phyloP scores from a whole-genome alignment of 495 filamentous ascomycete genomes.

The Podospora fimiseda region DNA sequence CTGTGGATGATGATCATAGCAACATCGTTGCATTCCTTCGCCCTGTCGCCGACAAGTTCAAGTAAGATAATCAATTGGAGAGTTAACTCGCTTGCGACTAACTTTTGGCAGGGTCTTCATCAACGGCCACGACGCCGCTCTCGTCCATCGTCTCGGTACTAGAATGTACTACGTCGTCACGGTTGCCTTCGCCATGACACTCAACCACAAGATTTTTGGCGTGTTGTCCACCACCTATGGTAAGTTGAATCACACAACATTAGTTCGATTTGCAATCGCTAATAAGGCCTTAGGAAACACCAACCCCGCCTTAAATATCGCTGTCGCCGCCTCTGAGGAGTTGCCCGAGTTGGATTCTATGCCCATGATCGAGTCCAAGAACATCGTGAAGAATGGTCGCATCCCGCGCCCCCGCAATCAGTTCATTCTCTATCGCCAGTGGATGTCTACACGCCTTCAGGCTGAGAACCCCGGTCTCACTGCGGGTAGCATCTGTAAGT shows the following conservation, averaged over 20 bases:
- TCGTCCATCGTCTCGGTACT: not conserved
- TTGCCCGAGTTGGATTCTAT: too few species aligned
- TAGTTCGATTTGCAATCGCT: too few species aligned
- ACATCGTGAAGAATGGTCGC: too few species aligned
- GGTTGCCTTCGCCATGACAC: not conserved
- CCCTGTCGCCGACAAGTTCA: conserved; percentile 1
- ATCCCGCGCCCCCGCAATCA: too few species aligned
- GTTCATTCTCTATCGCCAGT: too few species aligned
- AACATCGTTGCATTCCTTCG: not conserved
- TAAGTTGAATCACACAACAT: too few species aligned
- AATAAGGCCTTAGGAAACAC: too few species aligned
- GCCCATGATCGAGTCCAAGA: too few species aligned
- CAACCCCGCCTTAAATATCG: too few species aligned
- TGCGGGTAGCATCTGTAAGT: conserved; percentile 13
- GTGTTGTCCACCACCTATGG: too few species aligned
- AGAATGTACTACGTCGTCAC: conserved; percentile 2
- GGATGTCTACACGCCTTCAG: conserved; percentile 8
- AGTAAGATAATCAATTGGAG: not conserved
- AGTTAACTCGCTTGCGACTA: not conserved
- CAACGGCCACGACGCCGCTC: not conserved
- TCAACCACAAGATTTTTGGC: conserved; percentile 8
- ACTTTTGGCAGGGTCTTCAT: too few species aligned
- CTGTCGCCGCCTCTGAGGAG: too few species aligned
- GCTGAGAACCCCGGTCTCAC: conserved; percentile 7
- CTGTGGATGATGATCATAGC: conserved; percentile 1